Percentiles rank a stretch among this genome's conserved stretches.
These are phyloP conservation scores for Saccharomyces hybrid DNA, from an alignment of 1,139 yeast species.

Conservation along the genomic window DNA sequence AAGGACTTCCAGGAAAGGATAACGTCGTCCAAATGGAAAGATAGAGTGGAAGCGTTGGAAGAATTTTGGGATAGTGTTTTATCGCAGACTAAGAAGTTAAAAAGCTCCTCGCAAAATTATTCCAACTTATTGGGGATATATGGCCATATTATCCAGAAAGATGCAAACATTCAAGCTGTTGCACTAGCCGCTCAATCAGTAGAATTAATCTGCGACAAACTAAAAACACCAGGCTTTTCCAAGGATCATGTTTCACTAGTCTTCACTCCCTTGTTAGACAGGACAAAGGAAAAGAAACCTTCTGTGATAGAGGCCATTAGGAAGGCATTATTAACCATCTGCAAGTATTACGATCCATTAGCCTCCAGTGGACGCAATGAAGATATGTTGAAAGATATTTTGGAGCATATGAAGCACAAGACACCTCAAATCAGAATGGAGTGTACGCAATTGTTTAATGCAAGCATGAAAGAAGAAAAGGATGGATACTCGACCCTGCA, in stretches of 20 bases:
- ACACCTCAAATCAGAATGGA: slow-evolving; percentile 81
- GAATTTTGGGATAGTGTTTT: slow-evolving; percentile 48
- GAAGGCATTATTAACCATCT: slow-evolving; percentile 59
- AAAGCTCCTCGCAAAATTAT: slow-evolving; percentile 55
- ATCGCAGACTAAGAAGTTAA: slow-evolving; percentile 39
- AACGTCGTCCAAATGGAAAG: slow-evolving; percentile 77
- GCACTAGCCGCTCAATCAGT: slow-evolving; percentile 70
- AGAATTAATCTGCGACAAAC: slow-evolving; percentile 57
- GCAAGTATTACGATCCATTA: slow-evolving; percentile 27
- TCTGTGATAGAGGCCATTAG: slow-evolving; percentile 65
- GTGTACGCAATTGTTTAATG: slow-evolving; percentile 53
- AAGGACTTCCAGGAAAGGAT: slow-evolving; percentile 48
- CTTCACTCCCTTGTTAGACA: slow-evolving; percentile 61
- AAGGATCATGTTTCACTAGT: slow-evolving; percentile 46
- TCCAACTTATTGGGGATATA: slow-evolving; percentile 50
- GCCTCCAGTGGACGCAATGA: slow-evolving; percentile 32
- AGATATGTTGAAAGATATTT: slow-evolving; percentile 55
- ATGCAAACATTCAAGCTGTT: slow-evolving; percentile 86
- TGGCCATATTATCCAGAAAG: slow-evolving; percentile 66
- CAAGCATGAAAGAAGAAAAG: slow-evolving; percentile 48
- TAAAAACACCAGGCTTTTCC: slow-evolving; percentile 45
- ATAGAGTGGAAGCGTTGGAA: slow-evolving; percentile 78
- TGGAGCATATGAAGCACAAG: slow-evolving; percentile 60
- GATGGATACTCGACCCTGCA: slow-evolving; percentile 35
- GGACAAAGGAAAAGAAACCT: slow-evolving; percentile 83